phyloP scores from a whole-genome alignment of 2,329 filamentous ascomycete genomes.

The Tolypocladium endophyticum region DNA sequence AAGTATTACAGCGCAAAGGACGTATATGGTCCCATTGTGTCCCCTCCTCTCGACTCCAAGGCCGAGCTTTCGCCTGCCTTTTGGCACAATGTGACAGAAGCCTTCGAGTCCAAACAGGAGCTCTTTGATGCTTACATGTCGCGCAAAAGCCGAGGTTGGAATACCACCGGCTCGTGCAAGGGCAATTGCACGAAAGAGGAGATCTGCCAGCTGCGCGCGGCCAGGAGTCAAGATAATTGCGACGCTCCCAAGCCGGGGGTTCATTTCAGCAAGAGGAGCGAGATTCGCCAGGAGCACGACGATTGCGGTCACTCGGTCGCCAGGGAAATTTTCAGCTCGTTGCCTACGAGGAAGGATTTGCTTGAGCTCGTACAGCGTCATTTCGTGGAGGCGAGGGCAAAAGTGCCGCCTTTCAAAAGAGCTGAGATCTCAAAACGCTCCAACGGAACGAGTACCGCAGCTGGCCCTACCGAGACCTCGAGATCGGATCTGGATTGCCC shows the following conservation, averaged over 20 bases:
- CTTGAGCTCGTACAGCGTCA: constrained; percentile 12
- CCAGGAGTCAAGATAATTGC: constrained; percentile 42
- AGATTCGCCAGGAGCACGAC: constrained; percentile 10
- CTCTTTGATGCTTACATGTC: constrained; percentile 36
- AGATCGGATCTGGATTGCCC: neutral
- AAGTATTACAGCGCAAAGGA: constrained; percentile 47
- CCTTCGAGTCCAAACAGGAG: constrained; percentile 30
- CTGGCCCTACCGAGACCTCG: neutral
- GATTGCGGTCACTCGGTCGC: constrained; percentile 19
- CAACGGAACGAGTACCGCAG: neutral
- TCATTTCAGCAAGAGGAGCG: constrained; percentile 20
- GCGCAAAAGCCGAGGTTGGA: constrained; percentile 37
- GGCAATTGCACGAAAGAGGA: constrained; percentile 31
- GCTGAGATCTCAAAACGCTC: neutral
- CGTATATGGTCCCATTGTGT: constrained; percentile 35
- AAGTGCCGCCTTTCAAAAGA: neutral
- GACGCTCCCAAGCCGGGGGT: constrained; percentile 22
- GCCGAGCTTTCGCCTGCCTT: constrained; percentile 44
- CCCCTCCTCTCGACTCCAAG: constrained; percentile 25
- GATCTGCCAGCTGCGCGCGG: constrained; percentile 42
- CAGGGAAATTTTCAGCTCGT: constrained; percentile 13
- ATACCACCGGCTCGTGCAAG: constrained; percentile 23
- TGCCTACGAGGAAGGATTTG: constrained; percentile 13
- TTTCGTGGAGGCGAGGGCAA: neutral
- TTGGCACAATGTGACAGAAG: constrained; percentile 46